phyloP scores from a whole-genome alignment of 495 filamentous ascomycete genomes.

The Hypoxylon subgilvum region DNA sequence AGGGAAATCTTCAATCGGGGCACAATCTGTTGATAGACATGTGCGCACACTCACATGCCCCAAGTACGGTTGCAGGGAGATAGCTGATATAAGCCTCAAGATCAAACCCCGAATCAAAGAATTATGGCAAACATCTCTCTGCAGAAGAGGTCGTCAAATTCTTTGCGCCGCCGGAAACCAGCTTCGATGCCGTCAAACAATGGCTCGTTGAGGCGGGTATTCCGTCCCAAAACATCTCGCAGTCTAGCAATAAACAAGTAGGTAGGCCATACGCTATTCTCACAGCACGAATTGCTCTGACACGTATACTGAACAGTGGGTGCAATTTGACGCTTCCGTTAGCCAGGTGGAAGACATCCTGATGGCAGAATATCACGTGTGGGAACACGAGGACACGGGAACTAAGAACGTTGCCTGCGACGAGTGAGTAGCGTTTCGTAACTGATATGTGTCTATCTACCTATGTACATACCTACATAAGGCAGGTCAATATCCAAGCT shows the following conservation, averaged over 20 bases:
- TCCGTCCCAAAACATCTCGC: slow-evolving; percentile 50
- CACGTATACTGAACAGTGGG: slow-evolving; percentile 49
- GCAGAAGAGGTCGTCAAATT: slow-evolving; percentile 56
- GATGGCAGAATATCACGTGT: slow-evolving; percentile 61
- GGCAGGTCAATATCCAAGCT: not conserved
- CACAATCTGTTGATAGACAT: slow-evolving; percentile 44
- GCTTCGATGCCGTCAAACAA: slow-evolving; percentile 51
- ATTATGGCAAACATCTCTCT: slow-evolving; percentile 60
- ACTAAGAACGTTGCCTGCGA: slow-evolving; percentile 39
- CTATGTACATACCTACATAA: too few relatives aligned
- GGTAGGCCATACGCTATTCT: not conserved
- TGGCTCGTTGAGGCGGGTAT: slow-evolving; percentile 62
- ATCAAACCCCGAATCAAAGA: slow-evolving; percentile 69
- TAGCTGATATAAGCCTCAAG: slow-evolving; percentile 86
- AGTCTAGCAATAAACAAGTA: slow-evolving; percentile 39
- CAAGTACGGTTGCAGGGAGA: too few relatives aligned
- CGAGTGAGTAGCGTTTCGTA: slow-evolving; percentile 38
- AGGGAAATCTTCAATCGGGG: slow-evolving; percentile 37
- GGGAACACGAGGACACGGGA: slow-evolving; percentile 52
- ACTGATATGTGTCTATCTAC: too few relatives aligned
- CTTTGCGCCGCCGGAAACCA: slow-evolving; percentile 53
- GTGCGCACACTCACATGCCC: too few relatives aligned
- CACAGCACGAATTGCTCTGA: slow-evolving; percentile 22
- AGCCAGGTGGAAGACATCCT: slow-evolving; percentile 62
- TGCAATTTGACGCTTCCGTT: slow-evolving; percentile 61